These are phyloP conservation scores for Acer saccharum DNA, from an alignment of 345 rosid genomes.

Conservation along the genomic window DNA sequence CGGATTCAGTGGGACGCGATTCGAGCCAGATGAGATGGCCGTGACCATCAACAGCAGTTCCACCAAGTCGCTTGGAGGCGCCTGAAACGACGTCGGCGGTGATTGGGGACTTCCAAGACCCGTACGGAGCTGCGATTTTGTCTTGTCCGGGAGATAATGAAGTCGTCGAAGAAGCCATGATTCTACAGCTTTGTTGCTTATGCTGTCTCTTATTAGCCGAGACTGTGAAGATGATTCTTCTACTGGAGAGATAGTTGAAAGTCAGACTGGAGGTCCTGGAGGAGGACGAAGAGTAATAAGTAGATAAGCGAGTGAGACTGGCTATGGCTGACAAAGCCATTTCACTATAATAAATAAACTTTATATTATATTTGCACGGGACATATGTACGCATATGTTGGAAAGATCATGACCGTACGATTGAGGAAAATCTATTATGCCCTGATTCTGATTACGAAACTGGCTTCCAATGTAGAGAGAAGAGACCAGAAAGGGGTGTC, in stretches of 20 bases:
- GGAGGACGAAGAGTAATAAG: conserved; percentile 9
- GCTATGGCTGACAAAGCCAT: conserved; percentile 34
- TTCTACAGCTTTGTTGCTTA: not conserved
- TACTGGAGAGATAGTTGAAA: not conserved
- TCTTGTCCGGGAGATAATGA: conserved; percentile 16
- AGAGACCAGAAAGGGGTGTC: too few species aligned
- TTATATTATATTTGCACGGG: not conserved
- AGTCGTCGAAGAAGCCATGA: conserved; percentile 59
- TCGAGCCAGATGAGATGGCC: conserved; percentile 85
- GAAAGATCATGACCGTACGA: not conserved
- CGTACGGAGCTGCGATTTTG: conserved; percentile 67
- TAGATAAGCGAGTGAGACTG: conserved; percentile 34
- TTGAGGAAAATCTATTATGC: not conserved
- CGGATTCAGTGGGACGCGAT: conserved; percentile 82
- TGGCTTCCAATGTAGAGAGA: too few species aligned
- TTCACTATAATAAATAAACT: not conserved
- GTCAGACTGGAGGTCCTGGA: not conserved
- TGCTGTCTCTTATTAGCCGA: conserved; percentile 10
- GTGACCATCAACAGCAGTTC: conserved; percentile 63
- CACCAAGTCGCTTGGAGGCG: conserved; percentile 77
- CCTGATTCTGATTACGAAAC: too few species aligned
- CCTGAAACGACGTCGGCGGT: conserved; percentile 87
- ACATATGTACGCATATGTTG: not conserved
- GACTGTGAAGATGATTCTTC: not conserved
- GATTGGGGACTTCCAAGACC: conserved; percentile 95